phyloP scores from a whole-genome alignment of 2,329 filamentous ascomycete species.

The Trichophyton benhamiae region DNA sequence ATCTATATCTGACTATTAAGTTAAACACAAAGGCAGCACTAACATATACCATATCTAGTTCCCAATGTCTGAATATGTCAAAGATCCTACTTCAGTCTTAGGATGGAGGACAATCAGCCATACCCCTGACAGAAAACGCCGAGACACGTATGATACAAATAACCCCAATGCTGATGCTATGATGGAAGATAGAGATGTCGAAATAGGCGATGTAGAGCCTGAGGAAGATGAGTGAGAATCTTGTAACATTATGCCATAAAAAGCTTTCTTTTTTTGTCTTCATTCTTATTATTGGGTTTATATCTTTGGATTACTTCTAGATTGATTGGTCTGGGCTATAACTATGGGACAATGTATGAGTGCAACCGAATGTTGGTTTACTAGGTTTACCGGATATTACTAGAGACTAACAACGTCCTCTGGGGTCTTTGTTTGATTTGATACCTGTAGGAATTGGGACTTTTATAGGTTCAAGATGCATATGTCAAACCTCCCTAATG shows the following conservation, averaged over 20 bases:
- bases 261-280: background rate
- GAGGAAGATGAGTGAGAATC: constrained; percentile 14
- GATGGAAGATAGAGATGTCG: constrained; percentile 31
- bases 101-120: constrained; percentile 49
- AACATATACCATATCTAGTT: constrained; percentile 31
- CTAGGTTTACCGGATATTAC: no score
- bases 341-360: background rate
- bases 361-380: background rate
- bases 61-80: constrained; percentile 53
- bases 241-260: background rate
- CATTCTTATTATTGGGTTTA: background rate
- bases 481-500: background rate
- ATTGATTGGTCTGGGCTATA: background rate
- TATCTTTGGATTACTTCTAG: background rate
- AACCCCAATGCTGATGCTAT: constrained; percentile 37
- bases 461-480: background rate
- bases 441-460: no score
- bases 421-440: no score
- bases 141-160: constrained; percentile 25
- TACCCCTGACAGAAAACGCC: constrained; percentile 32
- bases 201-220: constrained; percentile 29
- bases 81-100: constrained; percentile 40
- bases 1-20: no score
- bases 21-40: background rate
- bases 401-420: no score